Evolutionary conservation across 306 rosid genomes (phyloP).

Genomic region (Notholithocarpus densiflorus): DNA sequence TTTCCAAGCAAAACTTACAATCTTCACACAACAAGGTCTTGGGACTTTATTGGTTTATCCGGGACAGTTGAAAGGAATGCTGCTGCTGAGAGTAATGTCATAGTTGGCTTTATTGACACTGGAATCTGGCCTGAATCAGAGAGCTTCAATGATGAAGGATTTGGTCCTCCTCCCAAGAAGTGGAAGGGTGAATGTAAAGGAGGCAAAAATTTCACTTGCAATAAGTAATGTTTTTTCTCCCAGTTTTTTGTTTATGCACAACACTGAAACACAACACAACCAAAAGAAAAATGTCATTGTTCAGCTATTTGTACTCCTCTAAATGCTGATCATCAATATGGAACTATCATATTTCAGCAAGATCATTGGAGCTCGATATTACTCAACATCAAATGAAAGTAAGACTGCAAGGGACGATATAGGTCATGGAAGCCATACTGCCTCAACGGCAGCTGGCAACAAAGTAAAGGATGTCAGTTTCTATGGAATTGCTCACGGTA

Average conservation of each 20-base stretch:
- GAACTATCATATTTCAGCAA: conserved; percentile 38
- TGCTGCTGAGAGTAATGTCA: neutral
- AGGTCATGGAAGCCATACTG: conserved; percentile 31
- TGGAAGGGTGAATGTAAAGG: conserved; percentile 28
- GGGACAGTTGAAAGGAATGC: neutral
- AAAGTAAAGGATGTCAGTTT: neutral
- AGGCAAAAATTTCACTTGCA: conserved; percentile 24
- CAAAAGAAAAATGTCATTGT: neutral
- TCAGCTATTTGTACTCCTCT: conserved; percentile 35
- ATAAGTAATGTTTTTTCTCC: neutral
- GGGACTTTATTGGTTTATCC: conserved; percentile 28
- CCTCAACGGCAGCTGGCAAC: conserved; percentile 22
- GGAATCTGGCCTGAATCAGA: conserved; percentile 33
- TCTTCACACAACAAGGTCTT: conserved; percentile 19
- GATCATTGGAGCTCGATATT: conserved; percentile 23
- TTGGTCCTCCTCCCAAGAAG: conserved; percentile 18
- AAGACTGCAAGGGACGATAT: conserved; percentile 1
- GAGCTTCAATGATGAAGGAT: conserved; percentile 22
- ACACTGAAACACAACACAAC: no score
- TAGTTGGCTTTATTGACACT: conserved; percentile 23
- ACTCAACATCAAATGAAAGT: neutral
- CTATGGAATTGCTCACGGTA: conserved; percentile 13
- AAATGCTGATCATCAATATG: conserved; percentile 53
- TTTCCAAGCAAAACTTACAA: conserved; percentile 18
- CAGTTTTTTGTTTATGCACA: no score